phyloP scores from a whole-genome alignment of 1,284 basidiomycete genomes.

The Polyporus tsugae region DNA sequence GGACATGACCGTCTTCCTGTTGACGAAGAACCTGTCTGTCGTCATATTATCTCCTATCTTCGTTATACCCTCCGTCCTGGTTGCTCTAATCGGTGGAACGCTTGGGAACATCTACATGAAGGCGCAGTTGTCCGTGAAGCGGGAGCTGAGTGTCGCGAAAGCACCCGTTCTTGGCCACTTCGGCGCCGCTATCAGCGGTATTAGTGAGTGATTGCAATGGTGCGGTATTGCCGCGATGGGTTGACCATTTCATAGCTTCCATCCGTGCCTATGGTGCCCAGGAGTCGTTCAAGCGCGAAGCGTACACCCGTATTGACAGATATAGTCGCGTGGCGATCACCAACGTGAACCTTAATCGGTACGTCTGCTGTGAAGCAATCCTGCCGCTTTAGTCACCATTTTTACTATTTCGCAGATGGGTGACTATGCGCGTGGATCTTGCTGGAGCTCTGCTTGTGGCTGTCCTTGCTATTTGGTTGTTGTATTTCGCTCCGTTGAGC shows the following conservation, averaged over 20 bases:
- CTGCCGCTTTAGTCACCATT: too few relatives aligned
- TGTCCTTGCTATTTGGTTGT: constrained; percentile 58
- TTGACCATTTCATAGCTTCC: constrained; percentile 50
- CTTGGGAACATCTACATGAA: constrained; percentile 65
- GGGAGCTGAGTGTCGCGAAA: constrained; percentile 75
- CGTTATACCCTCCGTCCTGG: constrained; percentile 47
- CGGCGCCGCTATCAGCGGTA: constrained; percentile 70
- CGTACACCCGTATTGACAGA: constrained; percentile 54
- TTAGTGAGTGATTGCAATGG: constrained; percentile 53
- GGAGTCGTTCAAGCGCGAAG: constrained; percentile 53
- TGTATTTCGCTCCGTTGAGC: constrained; percentile 51
- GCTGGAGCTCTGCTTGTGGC: constrained; percentile 60
- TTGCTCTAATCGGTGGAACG: constrained; percentile 54
- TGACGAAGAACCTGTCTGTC: constrained; percentile 51
- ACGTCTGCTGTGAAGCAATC: background rate
- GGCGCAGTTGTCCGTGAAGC: constrained; percentile 78
- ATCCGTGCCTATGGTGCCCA: constrained; percentile 71
- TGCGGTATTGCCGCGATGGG: background rate
- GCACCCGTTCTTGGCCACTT: constrained; percentile 77
- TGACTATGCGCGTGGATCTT: constrained; percentile 47
- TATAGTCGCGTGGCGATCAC: constrained; percentile 55
- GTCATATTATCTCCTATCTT: constrained; percentile 54
- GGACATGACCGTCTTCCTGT: constrained; percentile 43
- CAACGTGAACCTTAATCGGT: constrained; percentile 62
- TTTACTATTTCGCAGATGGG: constrained; percentile 24